These are phyloP conservation scores for Xylaria venustula DNA, from an alignment of 495 filamentous ascomycete genomes.

Conservation along the genomic window DNA sequence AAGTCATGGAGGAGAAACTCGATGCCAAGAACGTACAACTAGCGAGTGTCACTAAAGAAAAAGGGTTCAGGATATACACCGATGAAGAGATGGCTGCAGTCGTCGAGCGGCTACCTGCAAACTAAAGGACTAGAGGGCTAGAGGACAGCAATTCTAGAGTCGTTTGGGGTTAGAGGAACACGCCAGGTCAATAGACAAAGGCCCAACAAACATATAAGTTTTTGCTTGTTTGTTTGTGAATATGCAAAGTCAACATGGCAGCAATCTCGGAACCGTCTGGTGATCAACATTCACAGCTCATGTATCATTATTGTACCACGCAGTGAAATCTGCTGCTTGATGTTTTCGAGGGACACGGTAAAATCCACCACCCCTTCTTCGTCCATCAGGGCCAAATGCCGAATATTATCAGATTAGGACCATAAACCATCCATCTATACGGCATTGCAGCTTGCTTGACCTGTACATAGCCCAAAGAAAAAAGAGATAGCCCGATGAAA, in stretches of 20 bases:
- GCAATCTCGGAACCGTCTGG: neutral
- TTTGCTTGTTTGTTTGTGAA: neutral
- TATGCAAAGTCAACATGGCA: neutral
- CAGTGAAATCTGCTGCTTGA: neutral
- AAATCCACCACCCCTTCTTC: neutral
- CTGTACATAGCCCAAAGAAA: neutral
- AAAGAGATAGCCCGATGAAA: neutral
- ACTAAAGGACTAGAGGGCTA: conserved; percentile 37
- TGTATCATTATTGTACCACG: conserved; percentile 3
- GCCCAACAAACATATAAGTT: neutral
- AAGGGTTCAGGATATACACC: conserved; percentile 95
- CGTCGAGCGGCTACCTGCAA: conserved; percentile 68
- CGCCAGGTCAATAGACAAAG: conserved; percentile 10
- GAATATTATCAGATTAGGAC: neutral
- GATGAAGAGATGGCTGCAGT: conserved; percentile 94
- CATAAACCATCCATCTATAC: no score
- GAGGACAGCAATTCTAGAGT: neutral
- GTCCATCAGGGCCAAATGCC: neutral
- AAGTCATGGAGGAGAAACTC: conserved; percentile 99
- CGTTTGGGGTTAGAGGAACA: conserved; percentile 10
- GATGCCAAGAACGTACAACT: conserved; percentile 98
- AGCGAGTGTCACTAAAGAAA: conserved; percentile 95
- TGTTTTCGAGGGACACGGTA: neutral
- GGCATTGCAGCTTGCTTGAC: neutral
- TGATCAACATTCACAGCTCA: neutral